A percentile compares a stretch with the other conserved stretches of the same genome.
Conservation (phyloP, 208 protist species). For the Angomonas desouzai region DNA sequence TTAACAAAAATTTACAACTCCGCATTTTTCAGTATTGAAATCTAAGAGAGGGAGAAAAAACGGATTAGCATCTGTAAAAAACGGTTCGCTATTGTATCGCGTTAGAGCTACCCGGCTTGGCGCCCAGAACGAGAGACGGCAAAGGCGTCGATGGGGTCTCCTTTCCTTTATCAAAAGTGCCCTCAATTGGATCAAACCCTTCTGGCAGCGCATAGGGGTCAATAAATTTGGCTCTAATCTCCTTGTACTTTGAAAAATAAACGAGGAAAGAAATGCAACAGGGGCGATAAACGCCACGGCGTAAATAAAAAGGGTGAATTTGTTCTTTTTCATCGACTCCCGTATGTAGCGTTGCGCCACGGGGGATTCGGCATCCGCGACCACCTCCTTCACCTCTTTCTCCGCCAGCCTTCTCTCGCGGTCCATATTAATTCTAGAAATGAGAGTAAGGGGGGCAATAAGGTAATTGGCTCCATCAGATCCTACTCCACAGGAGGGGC, state of each 20-base stretch:
- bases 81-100: background rate
- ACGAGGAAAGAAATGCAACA: conserved; percentile 46
- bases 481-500: too few relatives aligned
- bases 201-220: conserved; percentile 74
- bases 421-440: conserved; percentile 27
- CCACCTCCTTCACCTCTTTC: conserved; percentile 44
- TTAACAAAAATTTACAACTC: background rate
- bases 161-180: conserved; percentile 12
- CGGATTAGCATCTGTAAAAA: conserved; percentile 1
- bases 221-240: conserved; percentile 50
- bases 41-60: conserved; percentile 1
- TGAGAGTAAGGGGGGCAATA: conserved; percentile 10
- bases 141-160: conserved; percentile 12
- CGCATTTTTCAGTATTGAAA: background rate
- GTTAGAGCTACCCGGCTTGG: conserved; percentile 32
- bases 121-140: conserved; percentile 46
- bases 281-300: conserved; percentile 40
- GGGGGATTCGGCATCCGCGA: conserved; percentile 61
- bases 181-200: conserved; percentile 58
- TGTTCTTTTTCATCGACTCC: conserved; percentile 65
- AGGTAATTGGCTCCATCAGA: too few relatives aligned
- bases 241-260: conserved; percentile 55
- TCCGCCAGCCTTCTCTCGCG: conserved; percentile 42
- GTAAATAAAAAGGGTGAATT: conserved; percentile 50
- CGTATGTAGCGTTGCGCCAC: conserved; percentile 64